A percentile compares a stretch with the other conserved stretches of the same genome.
phyloP scores from a whole-genome alignment of 441 rosid species.

The Gossypium davidsonii region DNA sequence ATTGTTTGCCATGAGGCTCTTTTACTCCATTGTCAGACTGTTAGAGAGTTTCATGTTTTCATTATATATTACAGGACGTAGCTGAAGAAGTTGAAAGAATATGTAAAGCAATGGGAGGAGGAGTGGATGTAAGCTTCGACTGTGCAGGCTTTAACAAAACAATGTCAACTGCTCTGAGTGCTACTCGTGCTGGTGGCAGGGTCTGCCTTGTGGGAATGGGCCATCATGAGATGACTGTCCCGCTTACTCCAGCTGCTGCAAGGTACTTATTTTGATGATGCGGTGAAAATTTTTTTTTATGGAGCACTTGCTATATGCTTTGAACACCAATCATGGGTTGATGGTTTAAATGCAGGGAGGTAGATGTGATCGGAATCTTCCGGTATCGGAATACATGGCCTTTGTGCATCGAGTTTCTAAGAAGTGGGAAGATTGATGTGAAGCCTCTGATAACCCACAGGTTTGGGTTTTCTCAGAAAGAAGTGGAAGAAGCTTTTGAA shows the following conservation, averaged over 20 bases:
- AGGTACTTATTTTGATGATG: slow-evolving; percentile 37
- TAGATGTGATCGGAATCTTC: slow-evolving; percentile 71
- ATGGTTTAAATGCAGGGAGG: slow-evolving; percentile 49
- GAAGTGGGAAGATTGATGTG: slow-evolving; percentile 80
- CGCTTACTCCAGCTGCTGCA: slow-evolving; percentile 83
- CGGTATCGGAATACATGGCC: slow-evolving; percentile 93
- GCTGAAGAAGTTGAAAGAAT: slow-evolving; percentile 51
- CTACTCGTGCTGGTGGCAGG: slow-evolving; percentile 68
- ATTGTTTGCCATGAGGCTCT: not conserved
- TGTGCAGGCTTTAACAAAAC: slow-evolving; percentile 84
- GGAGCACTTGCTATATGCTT: not conserved
- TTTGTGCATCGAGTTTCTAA: slow-evolving; percentile 59
- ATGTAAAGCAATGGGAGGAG: slow-evolving; percentile 51
- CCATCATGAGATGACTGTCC: slow-evolving; percentile 70
- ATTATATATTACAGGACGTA: slow-evolving; percentile 37
- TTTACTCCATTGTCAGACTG: not conserved
- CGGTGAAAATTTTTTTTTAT: not conserved
- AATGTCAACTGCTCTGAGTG: slow-evolving; percentile 73
- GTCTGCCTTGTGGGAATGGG: slow-evolving; percentile 97
- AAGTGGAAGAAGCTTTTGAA: slow-evolving; percentile 69
- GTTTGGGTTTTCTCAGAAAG: slow-evolving; percentile 78
- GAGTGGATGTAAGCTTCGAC: slow-evolving; percentile 65
- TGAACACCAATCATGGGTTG: not conserved
- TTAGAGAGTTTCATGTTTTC: not conserved
- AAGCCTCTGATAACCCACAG: slow-evolving; percentile 87